These are phyloP conservation scores for Ampelomyces quisqualis DNA, from an alignment of 2,329 filamentous ascomycete species.

Conservation along the genomic window DNA sequence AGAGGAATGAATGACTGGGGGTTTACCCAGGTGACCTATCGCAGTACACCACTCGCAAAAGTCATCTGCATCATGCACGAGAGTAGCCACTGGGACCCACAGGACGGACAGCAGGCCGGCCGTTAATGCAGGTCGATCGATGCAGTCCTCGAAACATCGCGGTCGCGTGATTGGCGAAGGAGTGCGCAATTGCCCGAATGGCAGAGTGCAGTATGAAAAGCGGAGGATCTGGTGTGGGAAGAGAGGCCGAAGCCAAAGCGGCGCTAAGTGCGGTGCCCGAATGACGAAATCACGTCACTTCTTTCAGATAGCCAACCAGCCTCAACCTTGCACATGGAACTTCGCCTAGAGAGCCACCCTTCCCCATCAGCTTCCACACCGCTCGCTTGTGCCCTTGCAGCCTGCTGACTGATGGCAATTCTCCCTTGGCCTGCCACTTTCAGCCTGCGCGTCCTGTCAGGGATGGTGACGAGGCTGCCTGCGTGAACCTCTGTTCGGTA, in stretches of 20 bases:
- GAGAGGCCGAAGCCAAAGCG: conserved; percentile 13
- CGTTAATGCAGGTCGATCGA: conserved; percentile 40
- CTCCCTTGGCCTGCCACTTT: conserved; percentile 9
- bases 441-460: conserved; percentile 16
- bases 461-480: conserved; percentile 20
- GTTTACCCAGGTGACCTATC: conserved; percentile 27
- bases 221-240: conserved; percentile 10
- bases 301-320: conserved; percentile 23
- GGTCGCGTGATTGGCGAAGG: conserved; percentile 16
- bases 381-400: conserved; percentile 22
- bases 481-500: conserved; percentile 33
- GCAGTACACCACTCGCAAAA: conserved; percentile 25
- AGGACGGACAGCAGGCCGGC: conserved; percentile 23
- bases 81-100: conserved; percentile 30
- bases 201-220: conserved; percentile 5
- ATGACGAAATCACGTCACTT: conserved; percentile 13
- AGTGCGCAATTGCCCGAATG: conserved; percentile 18
- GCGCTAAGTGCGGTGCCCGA: conserved; percentile 22
- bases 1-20: conserved; percentile 36
- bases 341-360: conserved; percentile 15
- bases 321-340: conserved; percentile 32
- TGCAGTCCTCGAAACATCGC: conserved; percentile 15
- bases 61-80: conserved; percentile 34
- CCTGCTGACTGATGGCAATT: conserved; percentile 27
- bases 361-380: conserved; percentile 23